Evolutionary conservation across 352 stramenopile genomes (phyloP), one percentile per base, ranked within the genome.

Genomic region (Pythium insidiosum): DNA sequence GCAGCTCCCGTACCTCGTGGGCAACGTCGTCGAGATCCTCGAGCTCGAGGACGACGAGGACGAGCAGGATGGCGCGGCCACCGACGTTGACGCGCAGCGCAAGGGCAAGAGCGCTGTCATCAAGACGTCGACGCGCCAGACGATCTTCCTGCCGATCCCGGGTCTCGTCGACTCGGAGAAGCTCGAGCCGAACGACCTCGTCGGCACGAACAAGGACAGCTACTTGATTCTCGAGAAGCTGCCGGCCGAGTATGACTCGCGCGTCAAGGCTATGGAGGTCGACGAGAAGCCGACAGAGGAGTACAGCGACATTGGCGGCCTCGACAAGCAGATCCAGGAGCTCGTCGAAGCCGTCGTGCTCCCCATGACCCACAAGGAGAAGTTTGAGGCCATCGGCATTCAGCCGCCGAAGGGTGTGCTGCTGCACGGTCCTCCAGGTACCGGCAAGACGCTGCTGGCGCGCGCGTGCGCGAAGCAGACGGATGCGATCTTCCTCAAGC

Each of bases 171-270:
- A 97, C 64, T 81, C 92, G 18, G 66, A 97, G 5, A 84, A 97
- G 51, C 70, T 99, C 19, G 91, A 91, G 48, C 96, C 97, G 0
- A 97, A 95, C 42, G 97, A 99, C 56, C 65, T 99, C 9, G 94
- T 99, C 3, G 97, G 96, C 29, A 98, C 95, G 12, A 99, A 99
- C 73, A 99, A 99, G 69, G 97, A 99, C 68, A 98, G 85, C 20
- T 99, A 99, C 53, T 73, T 99, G 13, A 98, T 99, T 54, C 54
- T 99, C 20, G 95, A 99, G 70, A 99, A 99, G 74, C 73, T 99
- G 4, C 96, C 96, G 0, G 89, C 89, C 16, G 96, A 99, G 76
- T 99, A 98, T 66, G 96, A 99, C 66, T 97, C 88, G 34, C 73
- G 96, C 26, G 95, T 99, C 11, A 98, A 98, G 72, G 94, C 95